Evolutionary conservation across 129 eudicot genomes (phyloP).

Genomic region (Lonicera japonica): DNA sequence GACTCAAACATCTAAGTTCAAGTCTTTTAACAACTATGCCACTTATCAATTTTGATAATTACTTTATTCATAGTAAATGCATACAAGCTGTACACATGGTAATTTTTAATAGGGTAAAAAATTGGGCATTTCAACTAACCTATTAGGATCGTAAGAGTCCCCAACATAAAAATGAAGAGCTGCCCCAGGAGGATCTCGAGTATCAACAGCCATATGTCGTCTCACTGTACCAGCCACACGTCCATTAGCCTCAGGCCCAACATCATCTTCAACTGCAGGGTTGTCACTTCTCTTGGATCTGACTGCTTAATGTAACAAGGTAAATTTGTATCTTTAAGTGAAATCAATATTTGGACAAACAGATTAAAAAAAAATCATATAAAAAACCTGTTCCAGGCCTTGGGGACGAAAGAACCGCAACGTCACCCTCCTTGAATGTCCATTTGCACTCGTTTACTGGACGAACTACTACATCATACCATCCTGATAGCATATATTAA

Average conservation of each 20-base stretch:
- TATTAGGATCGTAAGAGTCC: conserved; percentile 66
- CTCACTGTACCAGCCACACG: conserved; percentile 95
- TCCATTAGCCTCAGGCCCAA: conserved; percentile 63
- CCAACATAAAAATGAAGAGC: conserved; percentile 91
- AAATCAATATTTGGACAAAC: not conserved
- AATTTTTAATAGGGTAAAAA: not conserved
- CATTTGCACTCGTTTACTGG: conserved; percentile 73
- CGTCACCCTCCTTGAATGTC: conserved; percentile 94
- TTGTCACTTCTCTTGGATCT: conserved; percentile 48
- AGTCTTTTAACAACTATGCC: no score
- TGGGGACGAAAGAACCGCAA: conserved; percentile 87
- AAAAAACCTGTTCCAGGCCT: conserved; percentile 74
- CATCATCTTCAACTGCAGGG: conserved; percentile 40
- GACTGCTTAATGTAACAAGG: conserved; percentile 31
- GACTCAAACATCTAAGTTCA: no score
- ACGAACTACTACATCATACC: conserved; percentile 74
- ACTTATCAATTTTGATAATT: no score
- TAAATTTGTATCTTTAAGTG: not conserved
- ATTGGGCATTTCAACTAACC: conserved; percentile 26
- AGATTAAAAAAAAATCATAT: not conserved
- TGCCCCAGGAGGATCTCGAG: conserved; percentile 78
- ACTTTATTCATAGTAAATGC: no score
- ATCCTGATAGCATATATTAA: conserved; percentile 37
- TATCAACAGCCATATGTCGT: conserved; percentile 78
- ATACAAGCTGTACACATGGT: no score